Base-by-base conservation (phyloP, 192 early-diverging fungal species). In the Coemansia sp. region DNA sequence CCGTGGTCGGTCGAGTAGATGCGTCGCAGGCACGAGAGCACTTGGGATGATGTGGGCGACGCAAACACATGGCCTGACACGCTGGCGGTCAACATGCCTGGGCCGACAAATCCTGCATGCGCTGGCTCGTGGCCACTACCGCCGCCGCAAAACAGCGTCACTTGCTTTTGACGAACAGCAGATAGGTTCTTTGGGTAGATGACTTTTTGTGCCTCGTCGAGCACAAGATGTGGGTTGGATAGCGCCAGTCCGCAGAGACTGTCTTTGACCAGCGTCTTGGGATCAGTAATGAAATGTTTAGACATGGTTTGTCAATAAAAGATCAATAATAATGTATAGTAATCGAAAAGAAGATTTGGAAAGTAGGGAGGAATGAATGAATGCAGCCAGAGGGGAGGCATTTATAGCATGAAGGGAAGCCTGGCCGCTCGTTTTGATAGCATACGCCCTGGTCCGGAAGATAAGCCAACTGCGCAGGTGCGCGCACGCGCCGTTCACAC, bases 21-120 rank as follows among this genome's bases (percentile, higher is more conserved):
- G 4, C 76, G 77, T 45, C 89, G 75, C 49, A 94, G 70, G 47
- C 89, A 91, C 1, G 91, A 85, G 9, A 92, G 78, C 4, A 94
- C 87, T 65, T 93, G 91, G 1, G 84, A 83, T 4, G 93, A 85
- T 1, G 88, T 85, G 15, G 93, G 93, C 19, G 92, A 94, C 5
- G 93, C 93, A 82, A 95, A 95, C 10, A 94, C 90, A 56, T 88
- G 85, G 12, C 93, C 93, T 3, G 85, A 89, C 15, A 95, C 93
- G 2, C 91, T 87, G 11, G 90, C 93, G 0, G 86, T 77, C 27
- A 95, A 83, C 84, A 92, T 87, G 11, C 87, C 87, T 4, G 67
- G 64, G 48, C 90, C 93, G 8, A 94, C 88, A 66, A 86, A 92
- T 2, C 88, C 92, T 14, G 88, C 87, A 52, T 93, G 92, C 4